Evolutionary conservation across 1,284 basidiomycete species (phyloP).

Genomic region (Inonotus obliquus): DNA sequence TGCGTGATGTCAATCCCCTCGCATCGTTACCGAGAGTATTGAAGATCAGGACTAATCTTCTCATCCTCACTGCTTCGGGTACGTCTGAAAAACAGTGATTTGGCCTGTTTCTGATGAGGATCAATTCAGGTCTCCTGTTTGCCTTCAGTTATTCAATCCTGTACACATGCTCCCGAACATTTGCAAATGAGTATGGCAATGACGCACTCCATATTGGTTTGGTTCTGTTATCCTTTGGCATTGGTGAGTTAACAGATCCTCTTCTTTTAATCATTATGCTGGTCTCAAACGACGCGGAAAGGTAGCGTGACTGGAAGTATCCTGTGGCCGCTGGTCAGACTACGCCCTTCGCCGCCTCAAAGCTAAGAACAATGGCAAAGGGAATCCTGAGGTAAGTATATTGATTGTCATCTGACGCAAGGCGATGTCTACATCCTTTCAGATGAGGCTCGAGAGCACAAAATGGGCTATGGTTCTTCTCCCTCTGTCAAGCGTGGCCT

Average conservation of each 20-base stretch:
- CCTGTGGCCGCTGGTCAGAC: slow-evolving; percentile 77
- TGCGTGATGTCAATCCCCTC: slow-evolving; percentile 72
- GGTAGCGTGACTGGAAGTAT: slow-evolving; percentile 69
- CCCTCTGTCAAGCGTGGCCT: slow-evolving; percentile 58
- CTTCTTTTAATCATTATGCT: slow-evolving; percentile 6
- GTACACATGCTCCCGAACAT: slow-evolving; percentile 71
- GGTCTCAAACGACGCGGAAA: slow-evolving; percentile 19
- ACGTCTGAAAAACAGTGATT: no score
- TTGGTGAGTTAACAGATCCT: slow-evolving; percentile 37
- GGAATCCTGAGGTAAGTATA: slow-evolving; percentile 59
- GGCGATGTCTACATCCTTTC: neutral
- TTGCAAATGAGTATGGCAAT: slow-evolving; percentile 61
- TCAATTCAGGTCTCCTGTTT: slow-evolving; percentile 74
- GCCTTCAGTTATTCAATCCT: slow-evolving; percentile 64
- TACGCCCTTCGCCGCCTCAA: slow-evolving; percentile 51
- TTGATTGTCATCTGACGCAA: neutral
- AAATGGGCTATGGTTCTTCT: slow-evolving; percentile 49
- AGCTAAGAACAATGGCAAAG: slow-evolving; percentile 53
- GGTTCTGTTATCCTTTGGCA: slow-evolving; percentile 70
- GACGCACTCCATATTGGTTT: slow-evolving; percentile 70
- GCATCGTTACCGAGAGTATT: slow-evolving; percentile 56
- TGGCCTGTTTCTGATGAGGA: no score
- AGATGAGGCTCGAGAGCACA: slow-evolving; percentile 74
- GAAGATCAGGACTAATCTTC: slow-evolving; percentile 58
- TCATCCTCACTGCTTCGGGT: slow-evolving; percentile 70